Evolutionary conservation across 352 stramenopile species (phyloP).

Genomic region (Pythium utonaiense): DNA sequence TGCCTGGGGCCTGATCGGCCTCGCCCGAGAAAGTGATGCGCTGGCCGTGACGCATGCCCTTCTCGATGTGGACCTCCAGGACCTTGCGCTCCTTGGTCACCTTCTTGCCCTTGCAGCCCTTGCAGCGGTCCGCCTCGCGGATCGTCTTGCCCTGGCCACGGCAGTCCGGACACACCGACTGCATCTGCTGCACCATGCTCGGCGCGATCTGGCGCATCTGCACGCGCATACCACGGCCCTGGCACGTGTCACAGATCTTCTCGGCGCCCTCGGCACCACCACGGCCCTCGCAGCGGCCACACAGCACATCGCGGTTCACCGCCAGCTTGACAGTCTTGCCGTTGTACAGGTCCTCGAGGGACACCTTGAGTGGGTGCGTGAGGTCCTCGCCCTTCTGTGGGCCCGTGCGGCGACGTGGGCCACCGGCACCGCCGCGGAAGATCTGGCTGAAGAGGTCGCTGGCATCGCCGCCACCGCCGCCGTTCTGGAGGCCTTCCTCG

Average conservation of each 20-base stretch:
- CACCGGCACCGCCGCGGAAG: constrained; percentile 87
- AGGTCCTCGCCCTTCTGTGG: constrained; percentile 96
- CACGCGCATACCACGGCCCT: constrained; percentile 93
- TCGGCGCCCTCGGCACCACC: constrained; percentile 92
- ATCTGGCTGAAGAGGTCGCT: constrained; percentile 98
- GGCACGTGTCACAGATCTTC: constrained; percentile 92
- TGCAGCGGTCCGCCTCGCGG: constrained; percentile 93
- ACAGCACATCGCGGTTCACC: constrained; percentile 95
- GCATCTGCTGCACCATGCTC: constrained; percentile 98
- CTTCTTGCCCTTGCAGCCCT: constrained; percentile 92
- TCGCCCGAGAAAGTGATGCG: constrained; percentile 97
- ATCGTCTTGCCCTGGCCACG: constrained; percentile 93
- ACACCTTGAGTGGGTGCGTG: constrained; percentile 94
- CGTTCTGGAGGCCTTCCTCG: constrained; percentile 96
- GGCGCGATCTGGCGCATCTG: constrained; percentile 96
- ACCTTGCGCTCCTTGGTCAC: constrained; percentile 97
- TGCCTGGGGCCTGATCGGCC: constrained; percentile 94
- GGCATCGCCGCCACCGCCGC: constrained; percentile 58
- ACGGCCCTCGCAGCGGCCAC: constrained; percentile 78
- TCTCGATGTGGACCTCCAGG: constrained; percentile 98
- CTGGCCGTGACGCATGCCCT: constrained; percentile 96
- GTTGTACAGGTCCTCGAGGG: constrained; percentile 99
- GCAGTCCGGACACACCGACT: constrained; percentile 93
- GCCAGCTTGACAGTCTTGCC: constrained; percentile 98
- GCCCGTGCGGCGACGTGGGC: constrained; percentile 61